Evolutionary conservation across 116 monocot species (phyloP), one percentile per base, ranked within the genome.

Genomic region (Papilionanthe hybrid): DNA sequence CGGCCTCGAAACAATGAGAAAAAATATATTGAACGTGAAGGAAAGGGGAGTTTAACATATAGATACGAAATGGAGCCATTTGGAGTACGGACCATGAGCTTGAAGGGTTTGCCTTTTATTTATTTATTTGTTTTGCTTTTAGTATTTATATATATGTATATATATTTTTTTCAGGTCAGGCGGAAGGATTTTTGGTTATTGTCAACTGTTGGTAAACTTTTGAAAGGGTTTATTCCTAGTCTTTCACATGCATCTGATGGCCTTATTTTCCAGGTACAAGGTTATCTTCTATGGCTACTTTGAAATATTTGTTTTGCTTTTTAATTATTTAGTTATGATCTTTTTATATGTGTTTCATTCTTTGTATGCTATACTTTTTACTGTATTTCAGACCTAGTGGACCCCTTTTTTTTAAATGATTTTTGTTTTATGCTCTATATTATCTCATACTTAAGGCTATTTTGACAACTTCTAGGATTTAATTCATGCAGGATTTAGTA

Each of bases 61-160:
- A 91, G 87, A 99, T 99, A 99, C 83, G 99, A 99, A 63, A 85
- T 95, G 93, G 99, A 95, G 81, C 93, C 92, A 80, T 99, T 99
- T 88, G 78, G 88, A 57, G 99, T 95, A 93, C 72, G 90, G 43
- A 74, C 30, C 30, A 72, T 28, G 71, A 71, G 12, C 41, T 73
- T 57, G 58, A 22, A 37, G 9, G 18, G 20, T 47, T 53, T 8
- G 44, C 56, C 18, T 45, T 53, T 53, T 53, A 53, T 53, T 50
- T 12, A 41, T 75, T 74, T 65, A 65, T 22, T 65, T 69, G 1
- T 69, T 69, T 37, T 69, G 18, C 20, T 5, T 41, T 69, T 28
- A 55, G 10, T 19, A 6, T 80, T 0, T 78, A 42, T 79, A 37
- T 37, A 37, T 80, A 1, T 78, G 37, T 79, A n/a, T n/a, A n/a